Evolutionary conservation across 2,329 filamentous ascomycete species (phyloP).

Genomic region (Elsinoe perseae): DNA sequence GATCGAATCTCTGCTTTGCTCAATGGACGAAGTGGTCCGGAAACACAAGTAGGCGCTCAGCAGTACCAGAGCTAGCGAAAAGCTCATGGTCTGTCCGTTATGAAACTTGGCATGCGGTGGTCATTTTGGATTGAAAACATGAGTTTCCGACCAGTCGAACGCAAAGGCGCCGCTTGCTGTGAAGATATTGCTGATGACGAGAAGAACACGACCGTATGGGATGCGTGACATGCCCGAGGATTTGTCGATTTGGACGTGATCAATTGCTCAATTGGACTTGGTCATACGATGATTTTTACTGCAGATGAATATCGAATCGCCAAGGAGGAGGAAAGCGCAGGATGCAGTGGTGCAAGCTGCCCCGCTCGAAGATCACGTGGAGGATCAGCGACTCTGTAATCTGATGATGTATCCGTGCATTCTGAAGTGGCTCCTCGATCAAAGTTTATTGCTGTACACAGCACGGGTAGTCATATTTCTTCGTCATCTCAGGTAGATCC

Average conservation of each 20-base stretch:
- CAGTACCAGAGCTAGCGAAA: conserved; percentile 36
- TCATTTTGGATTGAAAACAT: conserved; percentile 9
- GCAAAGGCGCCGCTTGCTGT: conserved; percentile 1
- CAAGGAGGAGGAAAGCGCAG: neutral
- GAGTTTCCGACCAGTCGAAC: conserved; percentile 12
- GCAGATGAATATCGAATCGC: neutral
- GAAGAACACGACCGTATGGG: neutral
- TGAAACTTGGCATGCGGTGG: conserved; percentile 34
- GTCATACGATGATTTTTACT: too few species aligned
- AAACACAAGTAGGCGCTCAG: conserved; percentile 30
- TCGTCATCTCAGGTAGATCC: neutral
- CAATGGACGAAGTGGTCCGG: neutral
- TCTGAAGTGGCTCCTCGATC: too few species aligned
- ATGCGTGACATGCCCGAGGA: neutral
- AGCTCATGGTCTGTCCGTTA: conserved; percentile 47
- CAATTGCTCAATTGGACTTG: too few species aligned
- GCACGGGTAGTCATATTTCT: neutral
- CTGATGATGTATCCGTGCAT: too few species aligned
- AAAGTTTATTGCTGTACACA: too few species aligned
- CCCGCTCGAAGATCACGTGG: neutral
- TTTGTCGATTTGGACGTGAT: neutral
- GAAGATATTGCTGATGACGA: conserved; percentile 4
- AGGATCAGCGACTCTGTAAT: neutral
- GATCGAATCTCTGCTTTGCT: neutral
- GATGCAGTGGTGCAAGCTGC: neutral